These are phyloP conservation scores for Akanthomyces uredinophilus DNA, from an alignment of 2,329 filamentous ascomycete species.

Conservation along the genomic window DNA sequence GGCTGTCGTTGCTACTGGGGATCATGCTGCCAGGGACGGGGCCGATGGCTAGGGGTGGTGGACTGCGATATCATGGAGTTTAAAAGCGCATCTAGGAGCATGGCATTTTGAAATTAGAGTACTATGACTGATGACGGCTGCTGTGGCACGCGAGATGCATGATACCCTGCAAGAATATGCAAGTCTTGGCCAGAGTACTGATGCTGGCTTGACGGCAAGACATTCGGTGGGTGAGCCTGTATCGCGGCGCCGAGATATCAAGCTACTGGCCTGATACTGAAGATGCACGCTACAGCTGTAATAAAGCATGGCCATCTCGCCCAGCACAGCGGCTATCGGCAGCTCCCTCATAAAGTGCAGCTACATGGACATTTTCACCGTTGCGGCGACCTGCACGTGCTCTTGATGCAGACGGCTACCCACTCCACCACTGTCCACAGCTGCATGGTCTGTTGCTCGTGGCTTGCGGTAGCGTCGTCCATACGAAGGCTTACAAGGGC, in stretches of 20 bases:
- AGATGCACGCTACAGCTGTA: background rate
- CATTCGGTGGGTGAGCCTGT: background rate
- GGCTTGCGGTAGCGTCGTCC: background rate
- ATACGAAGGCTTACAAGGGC: background rate
- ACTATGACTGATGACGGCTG: background rate
- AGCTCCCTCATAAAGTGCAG: too few relatives aligned
- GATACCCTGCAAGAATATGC: background rate
- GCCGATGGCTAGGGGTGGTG: background rate
- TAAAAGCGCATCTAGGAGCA: background rate
- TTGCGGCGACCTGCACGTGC: too few relatives aligned
- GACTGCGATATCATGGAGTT: background rate
- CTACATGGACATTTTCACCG: too few relatives aligned
- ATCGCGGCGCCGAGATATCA: too few relatives aligned
- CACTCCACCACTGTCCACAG: background rate
- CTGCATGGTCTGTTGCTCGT: background rate
- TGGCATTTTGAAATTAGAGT: background rate
- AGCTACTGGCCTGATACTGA: background rate
- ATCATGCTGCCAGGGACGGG: background rate
- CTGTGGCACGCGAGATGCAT: background rate
- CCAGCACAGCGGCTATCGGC: too few relatives aligned
- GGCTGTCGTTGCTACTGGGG: background rate
- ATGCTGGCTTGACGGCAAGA: background rate
- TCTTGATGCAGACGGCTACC: too few relatives aligned
- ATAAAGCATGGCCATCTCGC: too few relatives aligned
- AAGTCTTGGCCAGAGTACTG: background rate